Percentiles rank a stretch among this genome's conserved stretches.
These are phyloP conservation scores for Dendryphion nanum DNA, from an alignment of 2,329 filamentous ascomycete genomes.

Conservation along the genomic window DNA sequence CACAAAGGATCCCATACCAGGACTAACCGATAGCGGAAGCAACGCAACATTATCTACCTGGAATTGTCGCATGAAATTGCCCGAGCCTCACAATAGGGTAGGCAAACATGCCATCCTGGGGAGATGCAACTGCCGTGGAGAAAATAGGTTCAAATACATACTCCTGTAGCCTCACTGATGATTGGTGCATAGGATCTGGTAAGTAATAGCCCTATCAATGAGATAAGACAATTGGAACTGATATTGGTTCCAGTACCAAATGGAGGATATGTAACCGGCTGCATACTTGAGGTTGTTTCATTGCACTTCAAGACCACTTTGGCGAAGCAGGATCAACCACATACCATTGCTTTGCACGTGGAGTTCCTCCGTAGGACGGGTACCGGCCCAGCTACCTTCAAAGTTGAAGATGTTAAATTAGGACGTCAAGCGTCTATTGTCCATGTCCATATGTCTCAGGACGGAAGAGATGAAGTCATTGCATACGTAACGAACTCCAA, in stretches of 20 bases:
- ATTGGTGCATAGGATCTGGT: slow-evolving; percentile 68
- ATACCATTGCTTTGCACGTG: slow-evolving; percentile 64
- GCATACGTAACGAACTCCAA: slow-evolving; percentile 66
- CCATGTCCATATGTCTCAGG: slow-evolving; percentile 60
- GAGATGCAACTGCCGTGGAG: slow-evolving; percentile 49
- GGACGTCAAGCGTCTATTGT: slow-evolving; percentile 63
- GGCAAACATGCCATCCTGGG: slow-evolving; percentile 41
- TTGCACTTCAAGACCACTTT: slow-evolving; percentile 61
- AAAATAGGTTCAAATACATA: slow-evolving; percentile 58
- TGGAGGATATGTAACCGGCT: slow-evolving; percentile 66
- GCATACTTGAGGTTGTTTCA: slow-evolving; percentile 59
- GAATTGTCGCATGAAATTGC: too few species aligned
- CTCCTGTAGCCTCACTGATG: slow-evolving; percentile 52
- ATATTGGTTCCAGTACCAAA: slow-evolving; percentile 59
- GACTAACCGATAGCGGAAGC: too few species aligned
- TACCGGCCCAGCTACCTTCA: slow-evolving; percentile 56
- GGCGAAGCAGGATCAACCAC: slow-evolving; percentile 57
- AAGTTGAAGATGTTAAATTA: slow-evolving; percentile 62
- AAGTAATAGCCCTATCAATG: too few species aligned
- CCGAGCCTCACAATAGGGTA: too few species aligned
- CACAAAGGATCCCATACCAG: too few species aligned
- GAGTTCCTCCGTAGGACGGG: slow-evolving; percentile 65
- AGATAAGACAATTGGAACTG: too few species aligned
- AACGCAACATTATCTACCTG: too few species aligned
- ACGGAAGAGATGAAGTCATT: slow-evolving; percentile 59